Evolutionary conservation across 106 monocot genomes (phyloP), one percentile per base, ranked within the genome.

Genomic region (Apostasia ramifera): DNA sequence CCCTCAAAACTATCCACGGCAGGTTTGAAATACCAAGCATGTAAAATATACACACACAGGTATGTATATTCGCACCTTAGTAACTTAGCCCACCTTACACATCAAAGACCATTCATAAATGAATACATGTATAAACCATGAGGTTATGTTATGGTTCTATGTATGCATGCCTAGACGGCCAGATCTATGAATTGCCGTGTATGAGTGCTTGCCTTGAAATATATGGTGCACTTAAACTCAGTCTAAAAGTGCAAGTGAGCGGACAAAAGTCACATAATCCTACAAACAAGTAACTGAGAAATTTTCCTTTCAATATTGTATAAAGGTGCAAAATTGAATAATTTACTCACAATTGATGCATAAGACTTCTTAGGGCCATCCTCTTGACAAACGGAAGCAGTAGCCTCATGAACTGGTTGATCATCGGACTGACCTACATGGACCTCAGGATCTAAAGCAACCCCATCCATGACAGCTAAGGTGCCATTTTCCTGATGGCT

Each of bases 321-420:
- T 41, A 42, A 10, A 2, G 37, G 57, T 26, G 37, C 57, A 57
- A 57, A 2, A 57, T 57, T 57, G 4, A 1, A 59, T 59, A 59
- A 59, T 67, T 8, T 42, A 80, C 79, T 76, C 70, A 84, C 84
- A 59, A 84, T 84, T 55, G 84, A 84, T 55, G 84, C 84, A 82
- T 91, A 91, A 67, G 91, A 87, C 76, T 82, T 88, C 73, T 88
- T 91, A 42, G 80, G 77, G 0, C 26, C 75, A 64, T 78, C 71
- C 39, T 85, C 76, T 66, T 78, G 74, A 70, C 64, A 53, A 10
- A 65, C 48, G 53, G 72, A 7, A 51, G 47, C 45, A 77, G 64
- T 26, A 61, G 39, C 47, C 14, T 66, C 69, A 10, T 39, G 38
- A 59, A 69, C 46, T 42, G 53, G 44, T 56, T 65, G 63, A 7